phyloP scores from a whole-genome alignment of 2,329 filamentous ascomycete genomes.

The Cladophialophora immunda region DNA sequence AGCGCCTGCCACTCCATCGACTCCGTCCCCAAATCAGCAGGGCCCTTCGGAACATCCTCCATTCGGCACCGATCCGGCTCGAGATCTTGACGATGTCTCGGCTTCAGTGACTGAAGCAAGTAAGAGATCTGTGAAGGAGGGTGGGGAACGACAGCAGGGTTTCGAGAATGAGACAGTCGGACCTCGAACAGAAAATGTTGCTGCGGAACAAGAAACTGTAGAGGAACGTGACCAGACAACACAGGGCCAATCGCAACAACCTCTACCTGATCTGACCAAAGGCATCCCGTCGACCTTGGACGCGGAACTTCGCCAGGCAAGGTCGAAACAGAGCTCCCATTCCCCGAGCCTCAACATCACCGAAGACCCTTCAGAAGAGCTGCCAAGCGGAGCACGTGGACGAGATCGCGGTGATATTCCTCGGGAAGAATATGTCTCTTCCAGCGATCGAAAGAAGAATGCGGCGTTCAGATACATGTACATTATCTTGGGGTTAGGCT shows the following conservation, averaged over 20 bases:
- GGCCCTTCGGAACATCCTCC: slow-evolving; percentile 13
- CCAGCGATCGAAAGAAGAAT: slow-evolving; percentile 81
- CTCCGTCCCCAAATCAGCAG: neutral
- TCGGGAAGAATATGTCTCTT: slow-evolving; percentile 86
- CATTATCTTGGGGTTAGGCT: slow-evolving; percentile 64
- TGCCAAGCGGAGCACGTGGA: slow-evolving; percentile 60
- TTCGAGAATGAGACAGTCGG: slow-evolving; percentile 7
- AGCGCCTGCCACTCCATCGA: slow-evolving; percentile 8
- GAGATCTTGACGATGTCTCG: slow-evolving; percentile 35
- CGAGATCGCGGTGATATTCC: slow-evolving; percentile 72
- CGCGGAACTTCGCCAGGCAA: slow-evolving; percentile 69
- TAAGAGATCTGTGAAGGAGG: slow-evolving; percentile 24
- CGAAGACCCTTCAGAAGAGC: slow-evolving; percentile 60
- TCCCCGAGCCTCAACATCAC: slow-evolving; percentile 59
- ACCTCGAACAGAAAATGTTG: neutral
- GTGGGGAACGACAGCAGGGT: neutral
- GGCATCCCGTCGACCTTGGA: slow-evolving; percentile 92
- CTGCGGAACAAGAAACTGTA: slow-evolving; percentile 1
- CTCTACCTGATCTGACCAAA: slow-evolving; percentile 89
- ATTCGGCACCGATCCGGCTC: slow-evolving; percentile 30
- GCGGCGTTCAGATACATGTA: slow-evolving; percentile 80
- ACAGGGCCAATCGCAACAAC: slow-evolving; percentile 60
- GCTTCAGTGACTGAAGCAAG: slow-evolving; percentile 31
- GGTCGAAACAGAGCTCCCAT: slow-evolving; percentile 48
- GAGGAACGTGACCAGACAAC: neutral